Evolutionary conservation across 441 rosid genomes (phyloP).

Genomic region (Capsella rubella): DNA sequence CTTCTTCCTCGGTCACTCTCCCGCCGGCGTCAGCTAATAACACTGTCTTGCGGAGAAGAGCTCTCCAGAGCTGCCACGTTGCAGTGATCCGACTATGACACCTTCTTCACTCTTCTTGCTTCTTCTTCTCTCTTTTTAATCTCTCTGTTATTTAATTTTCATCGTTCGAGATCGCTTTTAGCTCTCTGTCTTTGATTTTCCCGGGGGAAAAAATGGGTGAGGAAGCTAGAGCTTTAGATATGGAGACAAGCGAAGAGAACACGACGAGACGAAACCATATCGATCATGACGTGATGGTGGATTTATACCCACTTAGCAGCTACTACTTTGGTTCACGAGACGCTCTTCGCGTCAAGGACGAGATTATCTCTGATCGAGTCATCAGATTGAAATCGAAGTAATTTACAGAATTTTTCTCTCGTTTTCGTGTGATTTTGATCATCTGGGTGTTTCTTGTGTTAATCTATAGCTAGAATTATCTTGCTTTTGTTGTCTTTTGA

Average conservation of each 20-base stretch:
- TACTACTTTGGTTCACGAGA: conserved; percentile 87
- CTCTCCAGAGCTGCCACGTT: conserved; percentile 39
- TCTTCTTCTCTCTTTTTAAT: neutral
- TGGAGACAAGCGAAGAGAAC: conserved; percentile 31
- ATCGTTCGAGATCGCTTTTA: neutral
- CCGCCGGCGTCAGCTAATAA: conserved; percentile 40
- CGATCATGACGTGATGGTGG: conserved; percentile 42
- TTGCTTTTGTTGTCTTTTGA: conserved; percentile 4
- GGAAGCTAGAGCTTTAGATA: conserved; percentile 36
- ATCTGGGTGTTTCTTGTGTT: neutral
- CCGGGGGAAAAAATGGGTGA: conserved; percentile 38
- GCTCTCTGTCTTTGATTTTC: conserved; percentile 10
- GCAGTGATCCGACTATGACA: conserved; percentile 18
- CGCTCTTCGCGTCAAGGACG: conserved; percentile 63
- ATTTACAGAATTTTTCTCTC: neutral
- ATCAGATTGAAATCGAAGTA: conserved; percentile 77
- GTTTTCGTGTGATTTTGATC: neutral
- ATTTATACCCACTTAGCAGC: conserved; percentile 71
- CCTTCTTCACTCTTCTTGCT: conserved; percentile 12
- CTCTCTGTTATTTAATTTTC: neutral
- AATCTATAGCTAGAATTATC: neutral
- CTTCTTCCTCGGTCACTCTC: conserved; percentile 20
- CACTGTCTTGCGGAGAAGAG: conserved; percentile 32
- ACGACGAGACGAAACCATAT: conserved; percentile 20
- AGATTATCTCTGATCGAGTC: conserved; percentile 63